These are phyloP conservation scores for Apiotrichum porosum DNA, from an alignment of 1,284 basidiomycete species.

Conservation along the genomic window DNA sequence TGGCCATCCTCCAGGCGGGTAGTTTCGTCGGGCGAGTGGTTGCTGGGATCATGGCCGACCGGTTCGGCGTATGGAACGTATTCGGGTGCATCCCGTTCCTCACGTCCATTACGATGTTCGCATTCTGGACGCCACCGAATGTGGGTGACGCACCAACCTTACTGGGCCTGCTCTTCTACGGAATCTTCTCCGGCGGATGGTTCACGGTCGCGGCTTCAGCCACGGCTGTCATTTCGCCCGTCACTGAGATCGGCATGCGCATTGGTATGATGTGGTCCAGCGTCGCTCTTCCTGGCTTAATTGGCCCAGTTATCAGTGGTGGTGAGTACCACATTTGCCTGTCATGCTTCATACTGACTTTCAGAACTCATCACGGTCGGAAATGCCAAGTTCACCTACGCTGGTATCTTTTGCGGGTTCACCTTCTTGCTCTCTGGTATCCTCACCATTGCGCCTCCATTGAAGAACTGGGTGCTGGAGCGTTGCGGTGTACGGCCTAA, in stretches of 20 bases:
- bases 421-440: slow-evolving; percentile 24
- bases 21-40: slow-evolving; percentile 22
- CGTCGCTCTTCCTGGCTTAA: slow-evolving; percentile 28
- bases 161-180: slow-evolving; percentile 42
- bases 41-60: slow-evolving; percentile 23
- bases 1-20: slow-evolving; percentile 26
- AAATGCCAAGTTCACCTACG: slow-evolving; percentile 25
- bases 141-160: slow-evolving; percentile 10
- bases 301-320: slow-evolving; percentile 21
- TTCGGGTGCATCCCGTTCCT: slow-evolving; percentile 17
- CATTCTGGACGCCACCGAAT: slow-evolving; percentile 17
- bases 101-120: slow-evolving; percentile 16
- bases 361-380: slow-evolving; percentile 24
- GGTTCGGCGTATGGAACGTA: slow-evolving; percentile 20
- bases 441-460: slow-evolving; percentile 17
- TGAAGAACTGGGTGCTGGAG: not conserved
- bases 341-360: not conserved
- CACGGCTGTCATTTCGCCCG: slow-evolving; percentile 9
- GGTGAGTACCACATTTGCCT: slow-evolving; percentile 19
- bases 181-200: slow-evolving; percentile 36
- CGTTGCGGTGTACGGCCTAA: too few relatives aligned
- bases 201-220: slow-evolving; percentile 38
- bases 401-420: slow-evolving; percentile 31
- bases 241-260: slow-evolving; percentile 31
- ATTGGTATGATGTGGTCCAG: slow-evolving; percentile 44